phyloP scores from a whole-genome alignment of 441 rosid genomes.

The Eruca vesicaria region DNA sequence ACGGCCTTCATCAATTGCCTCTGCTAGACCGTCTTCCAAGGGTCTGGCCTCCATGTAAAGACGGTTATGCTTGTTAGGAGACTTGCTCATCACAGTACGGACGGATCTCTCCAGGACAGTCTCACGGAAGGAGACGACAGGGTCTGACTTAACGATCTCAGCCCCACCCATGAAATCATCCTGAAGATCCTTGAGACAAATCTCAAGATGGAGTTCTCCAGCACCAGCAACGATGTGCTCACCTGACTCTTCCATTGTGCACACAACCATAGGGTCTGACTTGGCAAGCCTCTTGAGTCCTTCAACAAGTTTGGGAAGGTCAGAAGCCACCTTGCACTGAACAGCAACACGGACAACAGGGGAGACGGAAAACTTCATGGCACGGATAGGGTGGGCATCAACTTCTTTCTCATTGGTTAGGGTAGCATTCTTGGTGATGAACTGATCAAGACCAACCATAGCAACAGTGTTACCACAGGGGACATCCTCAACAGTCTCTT shows the following conservation, averaged over 20 bases:
- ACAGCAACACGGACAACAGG: neutral
- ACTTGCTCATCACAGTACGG: conserved; percentile 40
- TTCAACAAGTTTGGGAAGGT: conserved; percentile 34
- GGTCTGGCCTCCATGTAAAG: conserved; percentile 42
- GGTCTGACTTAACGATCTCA: conserved; percentile 37
- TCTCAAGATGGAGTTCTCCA: conserved; percentile 39
- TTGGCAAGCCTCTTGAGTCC: conserved; percentile 40
- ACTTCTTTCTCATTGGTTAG: conserved; percentile 39
- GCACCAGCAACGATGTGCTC: conserved; percentile 35
- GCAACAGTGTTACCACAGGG: conserved; percentile 43
- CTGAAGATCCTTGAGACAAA: conserved; percentile 35
- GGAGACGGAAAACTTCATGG: conserved; percentile 40
- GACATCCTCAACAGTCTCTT: conserved; percentile 41
- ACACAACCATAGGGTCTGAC: conserved; percentile 40
- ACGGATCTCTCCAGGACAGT: conserved; percentile 32
- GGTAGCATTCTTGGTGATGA: conserved; percentile 39
- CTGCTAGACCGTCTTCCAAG: conserved; percentile 38
- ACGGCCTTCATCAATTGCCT: conserved; percentile 39
- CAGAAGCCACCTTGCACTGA: neutral
- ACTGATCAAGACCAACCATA: conserved; percentile 40
- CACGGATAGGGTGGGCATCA: conserved; percentile 43
- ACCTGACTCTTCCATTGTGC: neutral
- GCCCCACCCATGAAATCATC: conserved; percentile 33
- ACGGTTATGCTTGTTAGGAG: conserved; percentile 42
- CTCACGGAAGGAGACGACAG: conserved; percentile 41